Conservation (phyloP, 495 filamentous ascomycete genomes). For the Barbatosphaeria neglecta region DNA sequence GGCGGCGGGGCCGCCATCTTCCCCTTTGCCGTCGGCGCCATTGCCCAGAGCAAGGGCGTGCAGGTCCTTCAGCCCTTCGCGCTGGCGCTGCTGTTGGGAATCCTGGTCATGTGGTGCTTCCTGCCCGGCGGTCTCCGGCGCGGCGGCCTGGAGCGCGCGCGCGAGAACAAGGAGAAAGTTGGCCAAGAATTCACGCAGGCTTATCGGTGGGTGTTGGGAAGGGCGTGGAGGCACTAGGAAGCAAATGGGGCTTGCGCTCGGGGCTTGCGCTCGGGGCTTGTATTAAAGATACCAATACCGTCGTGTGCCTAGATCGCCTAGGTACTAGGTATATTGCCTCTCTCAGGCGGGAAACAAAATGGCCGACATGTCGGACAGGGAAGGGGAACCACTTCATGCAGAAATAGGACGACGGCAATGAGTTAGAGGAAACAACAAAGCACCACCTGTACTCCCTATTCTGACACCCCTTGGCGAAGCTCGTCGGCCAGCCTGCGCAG, state of each 20-base stretch:
- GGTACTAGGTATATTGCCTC: too few species aligned
- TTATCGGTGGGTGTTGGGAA: conserved; percentile 6
- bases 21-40: conserved; percentile 74
- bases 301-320: too few species aligned
- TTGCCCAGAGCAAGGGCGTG: conserved; percentile 72
- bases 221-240: background rate
- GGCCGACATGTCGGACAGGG: background rate
- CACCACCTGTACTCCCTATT: background rate
- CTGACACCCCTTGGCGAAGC: conserved; percentile 19
- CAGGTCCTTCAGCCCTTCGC: conserved; percentile 67
- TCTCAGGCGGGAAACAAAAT: too few species aligned
- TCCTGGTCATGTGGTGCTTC: conserved; percentile 42
- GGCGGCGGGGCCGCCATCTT: conserved; percentile 68
- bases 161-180: conserved; percentile 17
- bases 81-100: conserved; percentile 51
- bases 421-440: background rate
- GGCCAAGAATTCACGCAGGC: conserved; percentile 10
- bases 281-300: too few species aligned
- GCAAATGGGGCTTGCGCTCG: too few species aligned
- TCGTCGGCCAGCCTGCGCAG: conserved; percentile 63
- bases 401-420: background rate
- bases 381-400: background rate
- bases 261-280: too few species aligned
- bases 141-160: conserved; percentile 21
- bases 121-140: conserved; percentile 16